Percentiles rank a stretch among this genome's conserved stretches.
These are phyloP conservation scores for Coniella vitis DNA, from an alignment of 2,329 filamentous ascomycete species.

Conservation along the genomic window DNA sequence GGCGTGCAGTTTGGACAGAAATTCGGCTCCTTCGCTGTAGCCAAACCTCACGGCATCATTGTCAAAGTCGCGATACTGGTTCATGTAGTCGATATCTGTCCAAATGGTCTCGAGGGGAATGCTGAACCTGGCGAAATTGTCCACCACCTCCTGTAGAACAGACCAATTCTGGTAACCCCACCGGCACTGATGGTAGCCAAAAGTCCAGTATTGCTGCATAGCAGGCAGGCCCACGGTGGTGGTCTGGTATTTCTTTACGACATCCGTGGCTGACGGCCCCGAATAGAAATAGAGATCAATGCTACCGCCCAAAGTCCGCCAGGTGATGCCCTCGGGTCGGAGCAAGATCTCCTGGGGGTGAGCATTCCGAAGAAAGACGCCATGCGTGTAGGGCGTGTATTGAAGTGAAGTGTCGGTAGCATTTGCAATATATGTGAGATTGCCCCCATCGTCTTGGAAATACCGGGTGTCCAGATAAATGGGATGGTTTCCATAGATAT, in stretches of 20 bases:
- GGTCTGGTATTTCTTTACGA: constrained; percentile 64
- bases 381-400: constrained; percentile 66
- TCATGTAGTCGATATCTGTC: constrained; percentile 70
- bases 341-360: constrained; percentile 71
- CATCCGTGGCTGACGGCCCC: constrained; percentile 60
- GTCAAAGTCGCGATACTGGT: constrained; percentile 55
- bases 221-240: constrained; percentile 63
- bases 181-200: constrained; percentile 77
- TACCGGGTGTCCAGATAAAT: constrained; percentile 78
- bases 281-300: constrained; percentile 77
- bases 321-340: constrained; percentile 57
- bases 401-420: constrained; percentile 43
- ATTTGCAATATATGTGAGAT: constrained; percentile 46
- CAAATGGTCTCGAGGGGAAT: constrained; percentile 72
- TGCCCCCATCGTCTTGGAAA: constrained; percentile 48
- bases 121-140: constrained; percentile 54
- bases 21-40: constrained; percentile 49
- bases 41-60: constrained; percentile 52
- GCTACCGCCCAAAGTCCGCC: constrained; percentile 67
- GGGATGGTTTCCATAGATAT: constrained; percentile 71
- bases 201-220: constrained; percentile 75
- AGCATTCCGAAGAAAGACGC: constrained; percentile 69
- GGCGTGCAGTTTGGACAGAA: constrained; percentile 55
- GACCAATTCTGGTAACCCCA: constrained; percentile 77
- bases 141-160: constrained; percentile 57